phyloP scores from a whole-genome alignment of 495 filamentous ascomycete species.

The Parathielavia hyrcaniae region DNA sequence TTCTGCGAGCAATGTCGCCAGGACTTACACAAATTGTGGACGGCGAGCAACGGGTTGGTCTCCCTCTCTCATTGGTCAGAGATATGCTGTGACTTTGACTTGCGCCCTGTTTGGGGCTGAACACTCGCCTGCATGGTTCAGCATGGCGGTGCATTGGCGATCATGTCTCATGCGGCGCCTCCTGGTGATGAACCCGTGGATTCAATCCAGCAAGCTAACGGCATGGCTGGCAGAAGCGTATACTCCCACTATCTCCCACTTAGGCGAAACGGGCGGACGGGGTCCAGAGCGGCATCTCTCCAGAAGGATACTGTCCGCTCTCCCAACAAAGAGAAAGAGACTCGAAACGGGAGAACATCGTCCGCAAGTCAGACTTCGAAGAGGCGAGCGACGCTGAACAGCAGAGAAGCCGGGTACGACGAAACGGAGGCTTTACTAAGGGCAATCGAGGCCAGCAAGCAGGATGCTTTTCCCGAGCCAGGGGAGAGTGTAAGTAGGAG shows the following conservation, averaged over 20 bases:
- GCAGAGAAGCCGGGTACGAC: constrained; percentile 89
- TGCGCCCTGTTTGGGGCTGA: constrained; percentile 12
- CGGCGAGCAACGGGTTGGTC: constrained; percentile 76
- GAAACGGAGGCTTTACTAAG: constrained; percentile 84
- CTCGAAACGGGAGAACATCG: constrained; percentile 42
- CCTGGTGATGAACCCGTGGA: neutral
- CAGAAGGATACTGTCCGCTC: constrained; percentile 51
- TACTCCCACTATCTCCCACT: constrained; percentile 53
- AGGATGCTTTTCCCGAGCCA: constrained; percentile 48
- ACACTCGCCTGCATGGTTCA: constrained; percentile 26
- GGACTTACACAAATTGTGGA: constrained; percentile 79
- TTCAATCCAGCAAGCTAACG: constrained; percentile 25
- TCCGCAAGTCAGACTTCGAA: constrained; percentile 55
- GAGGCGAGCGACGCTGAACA: constrained; percentile 95
- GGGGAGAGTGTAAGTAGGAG: constrained; percentile 51
- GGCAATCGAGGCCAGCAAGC: constrained; percentile 93
- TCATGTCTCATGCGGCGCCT: constrained; percentile 19
- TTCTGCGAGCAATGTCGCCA: constrained; percentile 92
- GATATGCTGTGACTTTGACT: no score
- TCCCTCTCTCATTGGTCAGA: constrained; percentile 7
- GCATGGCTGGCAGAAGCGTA: constrained; percentile 42
- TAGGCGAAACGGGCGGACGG: constrained; percentile 41
- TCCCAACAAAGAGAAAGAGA: constrained; percentile 43
- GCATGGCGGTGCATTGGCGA: constrained; percentile 28
- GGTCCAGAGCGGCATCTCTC: constrained; percentile 50